Evolutionary conservation across 352 stramenopile species (phyloP), one percentile per base, ranked within the genome.

Genomic region (Pythium scleroteichum): DNA sequence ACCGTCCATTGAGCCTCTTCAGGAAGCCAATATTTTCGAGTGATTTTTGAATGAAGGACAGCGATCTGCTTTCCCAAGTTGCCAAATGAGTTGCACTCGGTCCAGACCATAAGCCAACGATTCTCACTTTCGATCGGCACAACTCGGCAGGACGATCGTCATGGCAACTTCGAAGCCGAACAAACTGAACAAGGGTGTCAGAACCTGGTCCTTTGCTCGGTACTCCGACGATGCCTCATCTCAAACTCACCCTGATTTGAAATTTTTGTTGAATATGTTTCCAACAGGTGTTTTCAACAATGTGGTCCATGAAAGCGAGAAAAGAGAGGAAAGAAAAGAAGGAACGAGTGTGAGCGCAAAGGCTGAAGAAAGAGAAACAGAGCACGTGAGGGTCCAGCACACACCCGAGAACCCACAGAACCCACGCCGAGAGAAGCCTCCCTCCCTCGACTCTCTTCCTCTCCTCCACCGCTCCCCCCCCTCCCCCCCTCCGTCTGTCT

Each of bases 241-340:
- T 49, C 42, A 20, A 49, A 16, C 20, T 7, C 41, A 47, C n/a
- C 7, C 10, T 35, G 29, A 35, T 35, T 35, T 35, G 29, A 10
- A 10, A 35, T 10, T 10, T 35, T 29, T 26, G 20, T 23, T 14
- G 6, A 40, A 23, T 13, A 10, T 67, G 48, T 59, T 67, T 67
- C 5, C 49, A 67, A 67, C 60, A 67, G 2, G 22, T 51, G 59
- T 66, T 55, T 54, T 38, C 59, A 60, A 45, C 59, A 60, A 33
- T 22, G 22, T 9, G 26, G 16, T 16, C 41, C 14, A 26, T 4
- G 1, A 8, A 16, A 64, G 62, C 65, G 70, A 62, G 53, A 70
- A 69, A 35, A 51, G 38, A 53, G 29, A 40, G 44, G 26, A 59
- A 41, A 59, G 41, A 59, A 59, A 71, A 68, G 53, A 66, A 69